Evolutionary conservation across 257 asterid genomes (phyloP), one percentile per base, ranked within the genome.

Genomic region (Solanum virginianum): DNA sequence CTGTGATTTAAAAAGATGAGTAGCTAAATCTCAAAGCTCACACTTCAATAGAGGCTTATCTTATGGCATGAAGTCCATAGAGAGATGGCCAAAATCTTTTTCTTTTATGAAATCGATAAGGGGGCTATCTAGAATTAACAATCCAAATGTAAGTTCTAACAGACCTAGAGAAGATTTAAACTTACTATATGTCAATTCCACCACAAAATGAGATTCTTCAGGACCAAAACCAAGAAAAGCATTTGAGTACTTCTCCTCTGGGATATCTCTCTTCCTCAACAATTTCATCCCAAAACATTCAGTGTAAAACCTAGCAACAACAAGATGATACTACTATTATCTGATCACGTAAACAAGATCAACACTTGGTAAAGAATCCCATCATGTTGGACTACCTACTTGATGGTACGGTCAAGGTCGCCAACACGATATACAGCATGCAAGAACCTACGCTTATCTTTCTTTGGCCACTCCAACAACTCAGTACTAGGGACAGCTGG

Each of bases 201-300:
- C 89, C 84, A 91, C 98, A 85, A 97, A 97, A 87, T 97, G 91
- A 55, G 99, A 93, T 2, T 95, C 96, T 80, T 97, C 99, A 1
- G 99, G 93, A 84, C 99, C 99, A 91, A 94, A 97, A n/a, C 99
- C 99, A 70, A 97, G 98, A 88, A 97, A 97, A 83, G 99, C 99
- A 87, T 97, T 97, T 16, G 99, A 88, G 85, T 97, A 97, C 86
- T 94, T 94, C 88, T 97, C 99, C 71, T 94, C 98, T 0, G 98
- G 99, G 56, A 97, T 75, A 86, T 97, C 97, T 84, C 99, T 91
- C 89, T 96, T 88, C 94, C 99, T 93, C 92, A 96, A 87, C 15
- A 96, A 88, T 93, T 93, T 91, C 99, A 96, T 96, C 68, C 99
- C 99, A 82, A 96, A 88, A 80, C 96, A 92, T 87, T 95, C 99